Conservation (phyloP, 805 yeast genomes). For the Maudiozyma pseudohumilis region DNA sequence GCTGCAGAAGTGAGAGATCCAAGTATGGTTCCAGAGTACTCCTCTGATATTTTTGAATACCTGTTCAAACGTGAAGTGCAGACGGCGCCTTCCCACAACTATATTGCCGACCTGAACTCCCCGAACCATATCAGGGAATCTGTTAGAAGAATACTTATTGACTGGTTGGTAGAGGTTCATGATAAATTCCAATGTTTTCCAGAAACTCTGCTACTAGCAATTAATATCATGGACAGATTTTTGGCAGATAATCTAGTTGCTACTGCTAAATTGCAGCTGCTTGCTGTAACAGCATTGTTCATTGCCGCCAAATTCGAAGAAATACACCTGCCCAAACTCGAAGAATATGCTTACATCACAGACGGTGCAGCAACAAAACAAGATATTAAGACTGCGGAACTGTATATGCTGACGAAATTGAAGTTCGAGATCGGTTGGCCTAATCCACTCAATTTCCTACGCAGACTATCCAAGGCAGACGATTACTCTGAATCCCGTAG, state of each 20-base stretch:
- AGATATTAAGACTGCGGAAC: constrained; percentile 76
- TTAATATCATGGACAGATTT: constrained; percentile 80
- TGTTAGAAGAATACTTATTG: constrained; percentile 81
- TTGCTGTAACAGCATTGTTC: constrained; percentile 78
- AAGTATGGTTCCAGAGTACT: constrained; percentile 86
- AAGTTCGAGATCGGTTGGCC: constrained; percentile 75
- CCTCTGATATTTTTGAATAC: constrained; percentile 72
- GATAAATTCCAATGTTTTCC: constrained; percentile 72
- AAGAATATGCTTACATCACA: constrained; percentile 78
- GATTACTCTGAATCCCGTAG: constrained; percentile 77
- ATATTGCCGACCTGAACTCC: constrained; percentile 37
- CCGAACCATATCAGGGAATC: constrained; percentile 65
- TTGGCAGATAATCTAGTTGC: constrained; percentile 65
- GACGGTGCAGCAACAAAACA: constrained; percentile 77
- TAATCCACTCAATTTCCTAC: constrained; percentile 79
- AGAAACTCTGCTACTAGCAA: constrained; percentile 75
- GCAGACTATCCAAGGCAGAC: constrained; percentile 85
- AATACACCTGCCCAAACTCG: constrained; percentile 76
- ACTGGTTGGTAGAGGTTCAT: constrained; percentile 90
- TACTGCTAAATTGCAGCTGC: constrained; percentile 69
- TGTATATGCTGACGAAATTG: constrained; percentile 60
- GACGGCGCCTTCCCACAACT: constrained; percentile 64
- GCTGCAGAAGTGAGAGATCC: constrained; percentile 64
- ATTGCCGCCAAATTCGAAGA: constrained; percentile 93
- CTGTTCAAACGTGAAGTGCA: constrained; percentile 56